Evolutionary conservation across 78 protist genomes (phyloP), one percentile per base, ranked within the genome.

Genomic region (Protostelium mycophagum): DNA sequence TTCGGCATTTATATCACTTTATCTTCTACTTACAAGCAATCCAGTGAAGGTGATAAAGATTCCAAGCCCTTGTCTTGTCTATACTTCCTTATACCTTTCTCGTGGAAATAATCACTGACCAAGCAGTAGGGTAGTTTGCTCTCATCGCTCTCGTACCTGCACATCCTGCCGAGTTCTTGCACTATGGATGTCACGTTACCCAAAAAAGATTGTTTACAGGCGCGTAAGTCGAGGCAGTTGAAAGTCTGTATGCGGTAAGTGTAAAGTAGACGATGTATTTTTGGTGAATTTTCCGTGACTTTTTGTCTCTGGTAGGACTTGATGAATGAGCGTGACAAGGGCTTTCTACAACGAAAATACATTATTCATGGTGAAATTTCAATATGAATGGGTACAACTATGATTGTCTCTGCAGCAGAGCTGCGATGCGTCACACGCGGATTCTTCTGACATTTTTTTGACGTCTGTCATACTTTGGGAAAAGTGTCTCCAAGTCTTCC

Each of bases 401-500:
- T n/a, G n/a, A n/a, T n/a, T n/a, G n/a, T n/a, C n/a, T n/a, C n/a
- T n/a, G n/a, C n/a, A n/a, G n/a, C n/a, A n/a, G n/a, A n/a, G n/a
- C n/a, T n/a, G n/a, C n/a, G n/a, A n/a, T n/a, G n/a, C n/a, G n/a
- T n/a, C n/a, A n/a, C n/a, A n/a, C n/a, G n/a, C n/a, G n/a, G n/a
- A n/a, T n/a, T n/a, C n/a, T n/a, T n/a, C n/a, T n/a, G n/a, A n/a
- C n/a, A n/a, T n/a, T n/a, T n/a, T n/a, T n/a, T n/a, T n/a, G n/a
- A n/a, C n/a, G n/a, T n/a, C n/a, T n/a, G n/a, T n/a, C n/a, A n/a
- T 16, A 51, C 73, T 5, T 51, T 16, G 16, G 93, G 93, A 28
- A 90, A 90, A 28, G 93, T 90, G 93, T 90, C 93, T 29, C 93
- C 93, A 83, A 90, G 38, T 28, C 87, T 31, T 63, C 93, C 93